phyloP scores from a whole-genome alignment of 2,329 filamentous ascomycete genomes.

The Aspergillus texensis region DNA sequence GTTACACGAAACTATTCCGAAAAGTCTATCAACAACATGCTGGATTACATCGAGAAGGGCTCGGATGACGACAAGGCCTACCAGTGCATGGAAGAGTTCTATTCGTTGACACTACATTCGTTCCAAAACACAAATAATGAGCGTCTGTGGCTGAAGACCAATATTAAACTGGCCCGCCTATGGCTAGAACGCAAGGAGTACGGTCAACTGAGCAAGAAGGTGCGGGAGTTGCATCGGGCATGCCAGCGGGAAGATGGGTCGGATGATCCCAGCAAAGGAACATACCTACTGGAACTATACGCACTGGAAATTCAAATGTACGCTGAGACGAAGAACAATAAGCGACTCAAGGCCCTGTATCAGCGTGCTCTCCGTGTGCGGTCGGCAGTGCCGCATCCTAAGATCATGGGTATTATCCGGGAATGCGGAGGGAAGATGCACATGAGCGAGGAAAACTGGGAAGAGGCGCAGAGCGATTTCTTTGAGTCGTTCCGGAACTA shows the following conservation, averaged over 20 bases:
- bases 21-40: slow-evolving; percentile 99
- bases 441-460: slow-evolving; percentile 99
- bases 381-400: slow-evolving; percentile 96
- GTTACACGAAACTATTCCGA: slow-evolving; percentile 98
- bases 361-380: slow-evolving; percentile 87
- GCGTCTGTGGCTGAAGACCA: slow-evolving; percentile 95
- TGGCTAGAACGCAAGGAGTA: slow-evolving; percentile 93
- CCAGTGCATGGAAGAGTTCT: slow-evolving; percentile 90
- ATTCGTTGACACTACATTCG: slow-evolving; percentile 86
- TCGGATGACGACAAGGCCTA: slow-evolving; percentile 71
- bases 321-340: slow-evolving; percentile 94
- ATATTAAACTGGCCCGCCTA: slow-evolving; percentile 91
- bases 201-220: slow-evolving; percentile 73
- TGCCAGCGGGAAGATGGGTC: slow-evolving; percentile 85
- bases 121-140: slow-evolving; percentile 99
- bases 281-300: slow-evolving; percentile 93
- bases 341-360: slow-evolving; percentile 90
- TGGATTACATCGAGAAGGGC: slow-evolving; percentile 96
- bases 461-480: slow-evolving; percentile 94
- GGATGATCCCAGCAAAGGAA: slow-evolving; percentile 87
- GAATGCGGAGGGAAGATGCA: slow-evolving; percentile 99
- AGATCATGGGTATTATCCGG: slow-evolving; percentile 98
- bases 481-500: slow-evolving; percentile 99
- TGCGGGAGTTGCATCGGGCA: slow-evolving; percentile 83
- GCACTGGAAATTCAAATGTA: slow-evolving; percentile 99